Evolutionary conservation across 257 asterid species (phyloP).

Genomic region (Solanum gandarillasii): DNA sequence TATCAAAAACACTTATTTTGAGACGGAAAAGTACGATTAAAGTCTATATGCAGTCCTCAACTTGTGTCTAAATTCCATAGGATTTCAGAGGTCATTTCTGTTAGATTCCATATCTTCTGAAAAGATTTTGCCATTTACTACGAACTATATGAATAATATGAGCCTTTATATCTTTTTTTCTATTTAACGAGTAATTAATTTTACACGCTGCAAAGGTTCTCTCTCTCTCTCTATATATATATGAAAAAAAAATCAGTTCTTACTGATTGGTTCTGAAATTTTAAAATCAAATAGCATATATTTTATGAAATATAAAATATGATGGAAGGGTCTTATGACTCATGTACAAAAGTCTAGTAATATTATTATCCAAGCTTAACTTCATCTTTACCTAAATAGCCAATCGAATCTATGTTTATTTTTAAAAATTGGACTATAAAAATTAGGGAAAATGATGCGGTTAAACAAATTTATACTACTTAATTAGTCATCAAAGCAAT

Average conservation of each 20-base stretch:
- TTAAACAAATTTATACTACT: no score
- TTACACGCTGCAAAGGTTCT: not conserved
- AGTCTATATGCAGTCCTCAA: not conserved
- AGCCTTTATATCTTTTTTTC: not conserved
- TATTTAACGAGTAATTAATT: not conserved
- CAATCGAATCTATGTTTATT: not conserved
- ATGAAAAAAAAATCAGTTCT: not conserved
- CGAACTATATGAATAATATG: not conserved
- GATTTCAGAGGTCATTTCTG: not conserved
- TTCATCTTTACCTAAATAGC: not conserved
- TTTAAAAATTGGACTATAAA: no score
- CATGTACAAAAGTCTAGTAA: not conserved
- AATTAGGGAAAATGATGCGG: no score
- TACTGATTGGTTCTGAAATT: not conserved
- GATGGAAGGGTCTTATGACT: not conserved
- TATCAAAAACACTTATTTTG: not conserved
- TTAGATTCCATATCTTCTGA: not conserved
- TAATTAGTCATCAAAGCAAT: no score
- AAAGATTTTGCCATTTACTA: not conserved
- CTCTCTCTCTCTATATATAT: no score
- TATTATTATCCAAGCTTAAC: not conserved
- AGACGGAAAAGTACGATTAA: not conserved
- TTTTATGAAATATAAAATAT: not conserved
- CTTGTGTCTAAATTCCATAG: not conserved
- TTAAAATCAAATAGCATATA: not conserved